Base-by-base conservation (phyloP, 352 stramenopile genomes). In the Phytophthora lateralis region DNA sequence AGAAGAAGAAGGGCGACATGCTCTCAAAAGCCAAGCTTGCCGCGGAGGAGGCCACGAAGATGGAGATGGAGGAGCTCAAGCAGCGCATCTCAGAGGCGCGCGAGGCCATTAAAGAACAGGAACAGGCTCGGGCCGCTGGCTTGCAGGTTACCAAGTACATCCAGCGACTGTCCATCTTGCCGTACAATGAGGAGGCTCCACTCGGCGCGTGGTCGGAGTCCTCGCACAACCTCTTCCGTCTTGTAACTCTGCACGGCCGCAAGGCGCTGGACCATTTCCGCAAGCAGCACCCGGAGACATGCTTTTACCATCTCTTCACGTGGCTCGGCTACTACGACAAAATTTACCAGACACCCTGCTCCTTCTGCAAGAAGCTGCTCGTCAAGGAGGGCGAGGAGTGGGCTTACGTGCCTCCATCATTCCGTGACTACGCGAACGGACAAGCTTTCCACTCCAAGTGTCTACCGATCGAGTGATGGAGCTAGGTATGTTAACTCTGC, bases 271-370 rank as follows among this genome's bases (percentile, higher is more conserved):
- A 90, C 48, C 82, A 95, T 55, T 92, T 95, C 58, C 81, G 83
- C 60, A 89, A 89, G 62, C 85, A 95, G 74, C 80, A 90, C 51
- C 86, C 86, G 14, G 85, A 95, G 48, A 91, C 84, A 51, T 87
- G 82, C 69, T 95, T 95, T 54, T 95, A 90, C 69, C 81, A 95
- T 55, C 73, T 95, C 24, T 93, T 93, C 65, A 88, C 82, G 42
- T 95, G 86, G 86, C 71, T 95, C 17, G 82, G 79, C 45, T 92
- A 86, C 73, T 95, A 89, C 62, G 86, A 95, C 76, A 95, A 95
- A 71, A 80, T 93, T 61, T 93, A 95, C 73, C 84, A 95, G 69
- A 93, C 86, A 41, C 81, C 86, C 10, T 95, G 86, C 73, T 87
- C 76, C 26, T 72, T 80, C 26, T 95, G 86, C 75, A 95, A 95